Evolutionary conservation across 2,329 filamentous ascomycete genomes (phyloP), one percentile per base, ranked within the genome.

Genomic region (Alternaria burnsii): DNA sequence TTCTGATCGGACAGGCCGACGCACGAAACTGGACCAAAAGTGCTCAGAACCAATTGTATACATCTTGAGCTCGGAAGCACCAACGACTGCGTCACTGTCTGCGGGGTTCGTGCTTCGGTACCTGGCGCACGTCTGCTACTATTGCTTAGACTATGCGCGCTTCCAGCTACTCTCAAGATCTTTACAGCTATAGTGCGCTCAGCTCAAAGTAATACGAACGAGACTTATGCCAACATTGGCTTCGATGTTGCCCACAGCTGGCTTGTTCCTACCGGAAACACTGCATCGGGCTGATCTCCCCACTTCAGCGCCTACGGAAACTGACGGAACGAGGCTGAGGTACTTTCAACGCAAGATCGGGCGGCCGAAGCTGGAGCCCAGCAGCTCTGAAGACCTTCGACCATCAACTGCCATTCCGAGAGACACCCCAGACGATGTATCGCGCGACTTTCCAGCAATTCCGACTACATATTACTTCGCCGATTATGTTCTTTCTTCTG

Each of bases 381-480:
- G 42, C 42, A 40, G 26, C 7, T 58, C 57, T 9, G 55, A 64
- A 2, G 64, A 66, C 12, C 61, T 55, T 11, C 53, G 55, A 12
- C 55, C 47, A 28, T 63, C 63, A 18, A 55, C 43, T 8, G 36
- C 53, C 28, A 43, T 18, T 24, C 55, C 61, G 1, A 52, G 46
- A 16, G 44, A 50, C 1, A 61, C 62, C 4, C 56, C 57, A 18
- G 61, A 65, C 38, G 61, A 67, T n/a, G 43, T 65, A 24, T 54
- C 42, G 26, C 56, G 46, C 32, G 50, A 50, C 14, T 69, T 70
- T 32, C 50, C 68, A 7, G 71, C 70, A 5, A 63, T 75, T 6
- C 52, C 66, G 2, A 75, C 68, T 8, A 66, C 71, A 1, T 75
- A 73, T 44, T 62, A 66, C 46, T 75, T 75, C 44, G 70, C 68